Evolutionary conservation across 1,139 yeast species (phyloP).

Genomic region (Taphrina sp.): DNA sequence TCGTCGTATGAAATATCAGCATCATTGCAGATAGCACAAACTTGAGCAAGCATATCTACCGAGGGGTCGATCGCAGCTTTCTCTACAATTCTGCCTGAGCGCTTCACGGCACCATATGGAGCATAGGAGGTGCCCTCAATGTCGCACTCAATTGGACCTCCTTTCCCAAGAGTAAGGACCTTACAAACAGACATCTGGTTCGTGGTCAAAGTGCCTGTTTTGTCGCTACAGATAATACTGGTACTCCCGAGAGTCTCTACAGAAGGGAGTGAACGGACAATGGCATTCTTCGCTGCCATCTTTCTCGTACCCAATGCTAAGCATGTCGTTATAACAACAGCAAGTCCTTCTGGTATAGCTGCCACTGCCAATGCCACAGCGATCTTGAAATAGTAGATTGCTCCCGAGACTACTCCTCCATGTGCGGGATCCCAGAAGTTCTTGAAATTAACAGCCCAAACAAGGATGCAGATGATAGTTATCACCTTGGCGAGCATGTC

Average conservation of each 20-base stretch:
- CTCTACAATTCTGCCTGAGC: conserved; percentile 44
- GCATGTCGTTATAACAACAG: conserved; percentile 54
- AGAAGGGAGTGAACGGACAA: conserved; percentile 50
- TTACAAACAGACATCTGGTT: conserved; percentile 45
- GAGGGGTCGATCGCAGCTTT: conserved; percentile 43
- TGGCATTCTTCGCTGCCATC: conserved; percentile 53
- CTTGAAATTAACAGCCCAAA: conserved; percentile 49
- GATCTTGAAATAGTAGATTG: conserved; percentile 53
- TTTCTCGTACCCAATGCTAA: conserved; percentile 55
- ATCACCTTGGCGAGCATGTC: conserved; percentile 48
- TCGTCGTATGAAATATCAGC: conserved; percentile 42
- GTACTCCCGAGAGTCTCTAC: conserved; percentile 45
- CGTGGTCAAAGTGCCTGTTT: conserved; percentile 67
- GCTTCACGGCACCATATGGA: conserved; percentile 47
- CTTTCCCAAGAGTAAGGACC: conserved; percentile 47
- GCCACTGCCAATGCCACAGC: conserved; percentile 56
- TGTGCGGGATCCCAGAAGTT: conserved; percentile 49
- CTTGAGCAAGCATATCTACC: conserved; percentile 37
- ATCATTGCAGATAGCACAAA: conserved; percentile 46
- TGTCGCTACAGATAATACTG: conserved; percentile 65
- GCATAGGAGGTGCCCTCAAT: conserved; percentile 49
- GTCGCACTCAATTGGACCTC: conserved; percentile 48
- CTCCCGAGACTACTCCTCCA: conserved; percentile 49
- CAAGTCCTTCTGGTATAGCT: conserved; percentile 54
- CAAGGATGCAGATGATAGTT: conserved; percentile 49